These are phyloP conservation scores for Scenedesmus sp. DNA, from an alignment of 163 green algal genomes.

Conservation along the genomic window DNA sequence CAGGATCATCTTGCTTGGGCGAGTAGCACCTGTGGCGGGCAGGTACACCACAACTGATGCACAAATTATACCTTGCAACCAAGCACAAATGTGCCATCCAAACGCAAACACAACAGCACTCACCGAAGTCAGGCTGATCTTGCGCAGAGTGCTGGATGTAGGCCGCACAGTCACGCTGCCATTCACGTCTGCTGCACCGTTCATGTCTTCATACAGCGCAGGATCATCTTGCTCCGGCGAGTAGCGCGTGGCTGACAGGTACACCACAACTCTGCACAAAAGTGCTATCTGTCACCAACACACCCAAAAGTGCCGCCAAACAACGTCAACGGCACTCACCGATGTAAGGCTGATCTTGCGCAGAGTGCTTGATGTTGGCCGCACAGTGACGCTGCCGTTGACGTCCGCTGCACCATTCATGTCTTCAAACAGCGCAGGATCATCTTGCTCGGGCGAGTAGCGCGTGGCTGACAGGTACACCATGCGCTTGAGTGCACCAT, in stretches of 20 bases:
- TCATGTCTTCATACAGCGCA: background rate
- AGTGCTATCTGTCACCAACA: no score
- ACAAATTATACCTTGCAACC: no score
- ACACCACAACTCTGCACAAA: slow-evolving; percentile 8
- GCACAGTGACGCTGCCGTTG: background rate
- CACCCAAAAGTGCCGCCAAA: background rate
- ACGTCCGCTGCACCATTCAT: background rate
- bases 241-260: slow-evolving; percentile 24
- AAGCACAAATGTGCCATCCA: no score
- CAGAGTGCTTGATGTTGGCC: background rate
- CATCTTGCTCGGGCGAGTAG: slow-evolving; percentile 44
- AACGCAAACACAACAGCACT: background rate
- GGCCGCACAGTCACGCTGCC: background rate
- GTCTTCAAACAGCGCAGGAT: background rate
- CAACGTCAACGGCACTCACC: background rate
- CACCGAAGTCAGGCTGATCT: slow-evolving; percentile 12
- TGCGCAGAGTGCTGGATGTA: background rate
- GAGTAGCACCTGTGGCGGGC: no score
- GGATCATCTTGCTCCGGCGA: slow-evolving; percentile 35
- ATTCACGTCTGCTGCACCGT: background rate
- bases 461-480: slow-evolving; percentile 20
- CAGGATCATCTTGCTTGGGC: no score
- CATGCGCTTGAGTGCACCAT: slow-evolving; percentile 42
- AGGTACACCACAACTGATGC: no score
- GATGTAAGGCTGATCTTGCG: slow-evolving; percentile 47